phyloP scores from a whole-genome alignment of 139 green algal genomes.

The Chlamydomonas sp. region DNA sequence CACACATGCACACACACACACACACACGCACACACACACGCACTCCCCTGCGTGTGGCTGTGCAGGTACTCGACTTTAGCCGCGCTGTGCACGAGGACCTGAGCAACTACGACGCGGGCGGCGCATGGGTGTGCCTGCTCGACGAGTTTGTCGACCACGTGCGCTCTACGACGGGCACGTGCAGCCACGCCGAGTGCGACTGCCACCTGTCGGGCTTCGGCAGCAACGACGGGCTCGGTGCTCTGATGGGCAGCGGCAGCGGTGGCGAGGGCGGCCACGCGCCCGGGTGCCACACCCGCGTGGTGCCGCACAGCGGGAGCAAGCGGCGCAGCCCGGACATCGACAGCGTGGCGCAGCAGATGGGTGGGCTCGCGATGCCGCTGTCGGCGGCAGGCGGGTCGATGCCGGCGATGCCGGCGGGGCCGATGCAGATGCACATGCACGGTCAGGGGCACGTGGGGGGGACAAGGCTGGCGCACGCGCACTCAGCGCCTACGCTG shows the following conservation, averaged over 20 bases:
- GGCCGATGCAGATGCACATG: too few relatives aligned
- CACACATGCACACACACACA: background rate
- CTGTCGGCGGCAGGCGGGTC: too few relatives aligned
- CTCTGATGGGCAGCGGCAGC: background rate
- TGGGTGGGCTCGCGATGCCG: background rate
- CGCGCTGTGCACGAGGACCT: slow-evolving; percentile 60
- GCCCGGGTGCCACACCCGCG: background rate
- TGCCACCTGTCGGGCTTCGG: too few relatives aligned
- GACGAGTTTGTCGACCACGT: slow-evolving; percentile 63
- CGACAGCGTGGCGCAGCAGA: slow-evolving; percentile 6
- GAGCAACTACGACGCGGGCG: slow-evolving; percentile 59
- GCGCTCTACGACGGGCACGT: slow-evolving; percentile 1
- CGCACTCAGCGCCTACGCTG: too few relatives aligned
- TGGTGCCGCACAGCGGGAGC: background rate
- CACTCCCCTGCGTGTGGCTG: too few relatives aligned
- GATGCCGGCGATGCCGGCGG: too few relatives aligned
- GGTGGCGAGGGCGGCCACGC: background rate
- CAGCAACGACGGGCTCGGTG: too few relatives aligned
- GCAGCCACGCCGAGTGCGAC: too few relatives aligned
- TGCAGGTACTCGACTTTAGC: slow-evolving; percentile 66
- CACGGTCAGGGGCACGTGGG: too few relatives aligned
- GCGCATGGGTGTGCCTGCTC: slow-evolving; percentile 50
- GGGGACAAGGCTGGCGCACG: too few relatives aligned
- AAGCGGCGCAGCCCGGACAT: slow-evolving; percentile 10
- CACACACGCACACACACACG: too few relatives aligned